These are phyloP conservation scores for Paecilomyces dactylethromorphus DNA, from an alignment of 2,329 filamentous ascomycete species.

Conservation along the genomic window DNA sequence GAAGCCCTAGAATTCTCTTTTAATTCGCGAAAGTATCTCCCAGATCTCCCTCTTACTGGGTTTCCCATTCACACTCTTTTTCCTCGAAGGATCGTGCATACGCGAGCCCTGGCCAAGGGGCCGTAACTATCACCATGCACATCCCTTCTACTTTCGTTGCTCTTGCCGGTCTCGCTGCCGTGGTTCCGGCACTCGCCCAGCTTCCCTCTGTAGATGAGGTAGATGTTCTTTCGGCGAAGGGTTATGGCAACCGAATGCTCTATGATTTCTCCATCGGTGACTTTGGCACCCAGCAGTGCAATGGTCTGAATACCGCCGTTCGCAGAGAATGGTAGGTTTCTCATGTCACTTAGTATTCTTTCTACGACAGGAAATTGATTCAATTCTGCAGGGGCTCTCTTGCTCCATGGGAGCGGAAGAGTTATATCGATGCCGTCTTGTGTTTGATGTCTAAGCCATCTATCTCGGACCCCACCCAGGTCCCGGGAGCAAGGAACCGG, in stretches of 20 bases:
- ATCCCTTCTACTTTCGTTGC: neutral
- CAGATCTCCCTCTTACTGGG: no score
- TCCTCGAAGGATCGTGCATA: no score
- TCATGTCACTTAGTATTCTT: neutral
- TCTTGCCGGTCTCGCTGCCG: neutral
- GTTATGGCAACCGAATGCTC: neutral
- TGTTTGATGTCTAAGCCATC: constrained; percentile 38
- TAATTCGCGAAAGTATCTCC: no score
- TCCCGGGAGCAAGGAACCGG: constrained; percentile 39
- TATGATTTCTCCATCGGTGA: neutral
- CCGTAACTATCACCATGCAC: neutral
- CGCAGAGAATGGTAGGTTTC: constrained; percentile 13
- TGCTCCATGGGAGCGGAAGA: constrained; percentile 24
- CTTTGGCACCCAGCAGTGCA: constrained; percentile 5
- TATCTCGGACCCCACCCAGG: constrained; percentile 24
- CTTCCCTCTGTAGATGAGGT: neutral
- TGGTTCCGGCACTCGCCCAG: neutral
- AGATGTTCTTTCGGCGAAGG: neutral
- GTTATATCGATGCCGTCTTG: constrained; percentile 41
- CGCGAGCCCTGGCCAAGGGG: no score
- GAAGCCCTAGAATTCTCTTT: neutral
- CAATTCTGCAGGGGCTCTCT: constrained; percentile 21
- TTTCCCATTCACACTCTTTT: no score
- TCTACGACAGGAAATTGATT: neutral
- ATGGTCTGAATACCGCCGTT: constrained; percentile 6